Percentiles rank a stretch among this genome's conserved stretches.
These are phyloP conservation scores for Rutidosis leptorrhynchoides DNA, from an alignment of 129 eudicot species.

Conservation along the genomic window DNA sequence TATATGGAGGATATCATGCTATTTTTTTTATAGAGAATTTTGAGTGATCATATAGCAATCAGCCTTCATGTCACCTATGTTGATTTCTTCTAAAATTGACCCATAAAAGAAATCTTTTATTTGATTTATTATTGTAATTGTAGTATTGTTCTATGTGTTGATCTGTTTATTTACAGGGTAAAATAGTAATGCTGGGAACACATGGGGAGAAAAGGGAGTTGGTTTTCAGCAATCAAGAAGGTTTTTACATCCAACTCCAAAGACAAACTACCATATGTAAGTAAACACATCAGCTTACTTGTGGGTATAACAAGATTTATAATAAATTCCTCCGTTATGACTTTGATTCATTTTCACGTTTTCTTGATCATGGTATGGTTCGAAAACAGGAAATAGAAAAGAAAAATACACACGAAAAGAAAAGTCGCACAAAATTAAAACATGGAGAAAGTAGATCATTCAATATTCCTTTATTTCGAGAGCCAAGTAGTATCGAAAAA, in stretches of 20 bases:
- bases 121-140: not conserved
- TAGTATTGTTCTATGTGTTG: not conserved
- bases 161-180: slow-evolving; percentile 29
- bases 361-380: slow-evolving; percentile 2
- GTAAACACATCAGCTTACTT: slow-evolving; percentile 21
- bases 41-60: not conserved
- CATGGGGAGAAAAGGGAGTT: slow-evolving; percentile 90
- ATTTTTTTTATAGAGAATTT: slow-evolving; percentile 1
- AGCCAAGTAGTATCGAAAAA: slow-evolving; percentile 96
- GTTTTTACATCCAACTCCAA: slow-evolving; percentile 72
- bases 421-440: slow-evolving; percentile 49
- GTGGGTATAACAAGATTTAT: not conserved
- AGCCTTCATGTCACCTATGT: not conserved
- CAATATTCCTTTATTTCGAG: slow-evolving; percentile 71
- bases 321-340: not conserved
- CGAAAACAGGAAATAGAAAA: slow-evolving; percentile 56
- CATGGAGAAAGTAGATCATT: slow-evolving; percentile 77
- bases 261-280: slow-evolving; percentile 61
- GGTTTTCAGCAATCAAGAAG: slow-evolving; percentile 96
- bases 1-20: not conserved
- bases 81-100: not conserved
- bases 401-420: slow-evolving; percentile 55
- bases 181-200: slow-evolving; percentile 64
- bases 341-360: slow-evolving; percentile 10
- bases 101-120: not conserved